Percentiles rank a stretch among this genome's conserved stretches.
phyloP scores from a whole-genome alignment of 768 basidiomycete genomes.

The Amanita exitialis region DNA sequence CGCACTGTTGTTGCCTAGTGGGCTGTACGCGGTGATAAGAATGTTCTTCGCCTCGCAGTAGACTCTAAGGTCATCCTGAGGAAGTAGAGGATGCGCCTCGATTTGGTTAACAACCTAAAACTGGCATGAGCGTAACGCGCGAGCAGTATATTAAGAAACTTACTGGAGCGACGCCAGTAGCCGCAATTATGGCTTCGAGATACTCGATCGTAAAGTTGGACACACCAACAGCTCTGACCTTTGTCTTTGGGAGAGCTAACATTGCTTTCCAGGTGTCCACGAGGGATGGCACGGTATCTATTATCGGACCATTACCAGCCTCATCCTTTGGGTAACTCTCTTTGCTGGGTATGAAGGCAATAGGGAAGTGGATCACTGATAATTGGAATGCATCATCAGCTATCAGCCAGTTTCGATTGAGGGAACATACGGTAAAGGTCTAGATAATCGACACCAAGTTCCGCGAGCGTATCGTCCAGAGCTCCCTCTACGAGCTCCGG shows the following conservation, averaged over 20 bases:
- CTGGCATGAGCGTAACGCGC: neutral
- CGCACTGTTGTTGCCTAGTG: constrained; percentile 75
- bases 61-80: constrained; percentile 61
- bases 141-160: constrained; percentile 10
- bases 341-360: constrained; percentile 50
- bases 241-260: constrained; percentile 59
- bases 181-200: constrained; percentile 55
- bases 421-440: constrained; percentile 60
- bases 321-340: constrained; percentile 45
- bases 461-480: constrained; percentile 64
- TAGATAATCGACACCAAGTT: constrained; percentile 67
- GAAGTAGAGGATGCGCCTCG: constrained; percentile 74
- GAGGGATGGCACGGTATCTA: constrained; percentile 52
- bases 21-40: constrained; percentile 56
- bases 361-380: constrained; percentile 76
- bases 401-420: neutral
- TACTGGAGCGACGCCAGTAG: constrained; percentile 67
- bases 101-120: constrained; percentile 62
- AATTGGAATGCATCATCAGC: neutral
- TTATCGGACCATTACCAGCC: constrained; percentile 28
- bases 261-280: constrained; percentile 81
- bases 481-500: constrained; percentile 60
- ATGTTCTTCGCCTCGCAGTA: constrained; percentile 65
- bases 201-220: constrained; percentile 70
- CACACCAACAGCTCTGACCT: constrained; percentile 66